Percentiles rank a stretch among this genome's conserved stretches.
These are phyloP conservation scores for Phoma sp. DNA, from an alignment of 2,329 filamentous ascomycete genomes.

Conservation along the genomic window DNA sequence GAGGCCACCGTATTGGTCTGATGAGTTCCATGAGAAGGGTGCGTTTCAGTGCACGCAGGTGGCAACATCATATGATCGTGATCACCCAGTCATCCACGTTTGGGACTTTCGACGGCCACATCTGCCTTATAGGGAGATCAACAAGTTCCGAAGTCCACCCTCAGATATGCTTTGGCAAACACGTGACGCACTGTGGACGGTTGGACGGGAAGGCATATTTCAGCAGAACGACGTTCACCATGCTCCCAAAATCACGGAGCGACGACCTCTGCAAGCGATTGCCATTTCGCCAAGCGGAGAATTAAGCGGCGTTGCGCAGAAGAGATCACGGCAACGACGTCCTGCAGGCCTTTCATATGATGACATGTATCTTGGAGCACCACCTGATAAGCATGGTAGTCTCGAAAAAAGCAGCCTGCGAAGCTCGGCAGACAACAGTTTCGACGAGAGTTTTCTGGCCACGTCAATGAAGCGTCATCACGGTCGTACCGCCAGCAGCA, in stretches of 20 bases:
- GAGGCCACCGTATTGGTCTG: slow-evolving; percentile 66
- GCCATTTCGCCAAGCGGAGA: slow-evolving; percentile 66
- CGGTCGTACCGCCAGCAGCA: slow-evolving; percentile 54
- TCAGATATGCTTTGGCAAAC: slow-evolving; percentile 70
- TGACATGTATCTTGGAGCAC: slow-evolving; percentile 49
- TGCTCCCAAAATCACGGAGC: slow-evolving; percentile 65
- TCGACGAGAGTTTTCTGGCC: slow-evolving; percentile 64
- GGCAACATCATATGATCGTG: slow-evolving; percentile 67
- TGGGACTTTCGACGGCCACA: slow-evolving; percentile 70
- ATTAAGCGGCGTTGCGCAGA: slow-evolving; percentile 63
- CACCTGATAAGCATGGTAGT: slow-evolving; percentile 53
- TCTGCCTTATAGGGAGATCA: slow-evolving; percentile 68
- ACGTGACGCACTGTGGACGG: slow-evolving; percentile 70
- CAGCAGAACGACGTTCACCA: slow-evolving; percentile 69
- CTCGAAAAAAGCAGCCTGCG: slow-evolving; percentile 57
- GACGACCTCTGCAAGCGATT: slow-evolving; percentile 63
- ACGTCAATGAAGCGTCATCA: slow-evolving; percentile 57
- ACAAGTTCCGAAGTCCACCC: slow-evolving; percentile 62
- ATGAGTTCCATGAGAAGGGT: slow-evolving; percentile 59
- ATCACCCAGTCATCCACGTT: slow-evolving; percentile 67
- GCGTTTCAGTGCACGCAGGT: slow-evolving; percentile 68
- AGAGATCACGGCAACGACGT: slow-evolving; percentile 54
- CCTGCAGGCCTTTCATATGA: slow-evolving; percentile 52
- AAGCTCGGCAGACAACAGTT: slow-evolving; percentile 64
- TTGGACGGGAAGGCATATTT: slow-evolving; percentile 67